Conservation (phyloP, 371 early-diverging fungal genomes). For the Mucor sp. region DNA sequence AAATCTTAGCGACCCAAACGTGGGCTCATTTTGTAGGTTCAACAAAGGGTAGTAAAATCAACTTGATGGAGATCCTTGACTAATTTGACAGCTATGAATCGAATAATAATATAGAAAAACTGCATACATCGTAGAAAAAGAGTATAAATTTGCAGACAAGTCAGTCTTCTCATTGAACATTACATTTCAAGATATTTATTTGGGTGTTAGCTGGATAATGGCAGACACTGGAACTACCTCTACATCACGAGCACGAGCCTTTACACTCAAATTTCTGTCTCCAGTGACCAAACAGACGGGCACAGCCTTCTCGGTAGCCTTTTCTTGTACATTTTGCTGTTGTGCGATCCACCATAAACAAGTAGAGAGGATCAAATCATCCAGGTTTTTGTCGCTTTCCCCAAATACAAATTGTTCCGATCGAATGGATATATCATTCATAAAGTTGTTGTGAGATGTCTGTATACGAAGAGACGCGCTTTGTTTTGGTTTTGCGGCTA, state of each 20-base stretch:
- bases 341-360: slow-evolving; percentile 57
- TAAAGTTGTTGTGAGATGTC: slow-evolving; percentile 68
- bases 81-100: too few relatives aligned
- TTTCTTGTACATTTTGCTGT: neutral
- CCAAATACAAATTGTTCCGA: slow-evolving; percentile 68
- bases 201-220: slow-evolving; percentile 39
- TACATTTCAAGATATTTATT: neutral
- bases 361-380: slow-evolving; percentile 64
- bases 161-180: too few relatives aligned
- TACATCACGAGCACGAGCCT: slow-evolving; percentile 65
- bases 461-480: slow-evolving; percentile 48
- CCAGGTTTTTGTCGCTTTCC: slow-evolving; percentile 64
- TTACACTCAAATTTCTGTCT: slow-evolving; percentile 68
- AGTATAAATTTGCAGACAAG: too few relatives aligned
- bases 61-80: too few relatives aligned
- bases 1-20: too few relatives aligned
- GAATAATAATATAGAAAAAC: too few relatives aligned
- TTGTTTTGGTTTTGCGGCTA: slow-evolving; percentile 38
- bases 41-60: too few relatives aligned
- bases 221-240: slow-evolving; percentile 57
- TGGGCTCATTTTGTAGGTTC: too few relatives aligned
- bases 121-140: too few relatives aligned
- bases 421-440: slow-evolving; percentile 64
- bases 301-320: slow-evolving; percentile 11
- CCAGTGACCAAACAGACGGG: slow-evolving; percentile 65